A percentile compares a stretch with the other conserved stretches of the same genome.
phyloP scores from a whole-genome alignment of 345 rosid genomes.

The Orychophragmus violaceus region DNA sequence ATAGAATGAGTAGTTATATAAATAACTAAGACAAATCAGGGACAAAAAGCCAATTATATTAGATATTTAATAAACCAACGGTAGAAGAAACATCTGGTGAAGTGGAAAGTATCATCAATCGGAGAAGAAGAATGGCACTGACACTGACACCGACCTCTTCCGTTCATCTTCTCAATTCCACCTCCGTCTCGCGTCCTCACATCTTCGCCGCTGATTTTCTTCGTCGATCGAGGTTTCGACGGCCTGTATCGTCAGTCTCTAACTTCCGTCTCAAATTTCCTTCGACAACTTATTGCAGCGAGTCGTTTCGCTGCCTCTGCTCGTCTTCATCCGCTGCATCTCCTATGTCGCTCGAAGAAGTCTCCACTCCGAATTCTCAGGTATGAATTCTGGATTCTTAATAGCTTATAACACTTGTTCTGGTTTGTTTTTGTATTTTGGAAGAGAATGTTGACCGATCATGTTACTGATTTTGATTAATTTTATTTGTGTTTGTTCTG shows the following conservation, averaged over 20 bases:
- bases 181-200: conserved; percentile 11
- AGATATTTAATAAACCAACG: conserved; percentile 18
- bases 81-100: neutral
- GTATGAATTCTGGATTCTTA: conserved; percentile 24
- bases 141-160: neutral
- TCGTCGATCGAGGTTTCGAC: neutral
- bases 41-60: neutral
- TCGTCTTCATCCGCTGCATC: conserved; percentile 33
- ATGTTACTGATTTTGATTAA: neutral
- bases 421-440: neutral
- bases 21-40: neutral
- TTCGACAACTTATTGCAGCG: conserved; percentile 2
- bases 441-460: conserved; percentile 2
- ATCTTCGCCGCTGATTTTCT: conserved; percentile 3
- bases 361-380: conserved; percentile 44
- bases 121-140: conserved; percentile 20
- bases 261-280: conserved; percentile 7
- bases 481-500: conserved; percentile 14
- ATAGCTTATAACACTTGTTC: neutral
- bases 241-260: conserved; percentile 17
- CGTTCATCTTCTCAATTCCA: conserved; percentile 19
- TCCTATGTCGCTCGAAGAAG: conserved; percentile 45
- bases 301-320: conserved; percentile 30
- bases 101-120: neutral
- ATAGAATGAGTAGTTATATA: neutral